Evolutionary conservation across 805 yeast species (phyloP).

Genomic region (Wickerhamomyces alni): DNA sequence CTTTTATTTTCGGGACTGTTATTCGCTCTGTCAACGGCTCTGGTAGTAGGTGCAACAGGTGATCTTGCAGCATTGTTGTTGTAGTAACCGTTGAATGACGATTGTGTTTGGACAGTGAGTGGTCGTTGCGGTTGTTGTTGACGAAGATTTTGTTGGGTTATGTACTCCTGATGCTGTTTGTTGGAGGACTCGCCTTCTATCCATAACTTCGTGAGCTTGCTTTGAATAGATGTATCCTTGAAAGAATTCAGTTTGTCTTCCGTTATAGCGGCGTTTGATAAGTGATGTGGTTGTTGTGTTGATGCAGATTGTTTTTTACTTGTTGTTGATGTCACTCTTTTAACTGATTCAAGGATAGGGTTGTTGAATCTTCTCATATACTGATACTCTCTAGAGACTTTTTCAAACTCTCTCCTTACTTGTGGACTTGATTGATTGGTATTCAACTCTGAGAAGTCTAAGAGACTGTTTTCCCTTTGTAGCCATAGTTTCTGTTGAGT

Average conservation of each 20-base stretch:
- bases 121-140: constrained; percentile 10
- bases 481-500: constrained; percentile 84
- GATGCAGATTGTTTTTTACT: neutral
- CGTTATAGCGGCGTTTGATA: neutral
- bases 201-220: constrained; percentile 20
- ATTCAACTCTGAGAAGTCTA: constrained; percentile 38
- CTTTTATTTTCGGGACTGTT: constrained; percentile 18
- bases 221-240: constrained; percentile 14
- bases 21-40: constrained; percentile 33
- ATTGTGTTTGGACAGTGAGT: neutral
- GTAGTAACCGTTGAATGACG: neutral
- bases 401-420: constrained; percentile 70
- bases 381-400: constrained; percentile 67
- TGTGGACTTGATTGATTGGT: constrained; percentile 33
- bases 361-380: constrained; percentile 64
- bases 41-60: constrained; percentile 29
- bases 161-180: constrained; percentile 4
- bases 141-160: constrained; percentile 1
- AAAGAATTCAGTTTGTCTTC: constrained; percentile 4
- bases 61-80: constrained; percentile 6
- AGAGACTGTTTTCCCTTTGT: constrained; percentile 66
- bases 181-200: constrained; percentile 12
- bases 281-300: neutral
- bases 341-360: constrained; percentile 61
- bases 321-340: constrained; percentile 32